Evolutionary conservation across 768 basidiomycete species (phyloP).

Genomic region (Leccinum imitatum): DNA sequence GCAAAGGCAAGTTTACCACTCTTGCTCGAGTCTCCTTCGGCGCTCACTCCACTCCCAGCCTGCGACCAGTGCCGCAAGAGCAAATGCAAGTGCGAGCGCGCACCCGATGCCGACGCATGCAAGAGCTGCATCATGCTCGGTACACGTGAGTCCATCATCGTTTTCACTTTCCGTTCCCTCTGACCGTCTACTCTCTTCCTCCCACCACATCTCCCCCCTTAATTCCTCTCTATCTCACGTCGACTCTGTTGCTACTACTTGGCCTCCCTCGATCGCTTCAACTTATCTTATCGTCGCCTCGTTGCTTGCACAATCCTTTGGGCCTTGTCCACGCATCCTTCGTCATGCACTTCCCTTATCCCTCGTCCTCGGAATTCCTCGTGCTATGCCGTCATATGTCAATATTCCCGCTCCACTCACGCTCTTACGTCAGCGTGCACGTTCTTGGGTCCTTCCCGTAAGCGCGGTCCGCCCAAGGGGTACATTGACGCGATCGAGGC

Average conservation of each 20-base stretch:
- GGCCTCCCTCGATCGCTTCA: conserved; percentile 4
- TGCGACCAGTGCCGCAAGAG: conserved; percentile 90
- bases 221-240: conserved; percentile 1
- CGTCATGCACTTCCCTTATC: conserved; percentile 13
- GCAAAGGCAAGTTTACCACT: conserved; percentile 54
- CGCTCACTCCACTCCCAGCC: conserved; percentile 39
- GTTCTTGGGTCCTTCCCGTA: conserved; percentile 75
- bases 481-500: conserved; percentile 96
- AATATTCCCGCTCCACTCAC: background rate
- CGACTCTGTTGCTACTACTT: background rate
- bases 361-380: background rate
- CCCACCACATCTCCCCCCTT: conserved; percentile 1
- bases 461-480: conserved; percentile 88
- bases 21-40: background rate
- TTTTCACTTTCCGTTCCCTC: conserved; percentile 5
- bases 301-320: background rate
- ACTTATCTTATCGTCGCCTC: conserved; percentile 15
- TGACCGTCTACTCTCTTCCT: conserved; percentile 5
- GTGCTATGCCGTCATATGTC: background rate
- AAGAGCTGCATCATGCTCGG: conserved; percentile 73
- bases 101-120: conserved; percentile 60
- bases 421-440: conserved; percentile 56
- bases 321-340: conserved; percentile 11
- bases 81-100: conserved; percentile 86
- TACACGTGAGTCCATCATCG: conserved; percentile 50